These are phyloP conservation scores for Kodamaea laetipori DNA, from an alignment of 805 yeast genomes.

Conservation along the genomic window DNA sequence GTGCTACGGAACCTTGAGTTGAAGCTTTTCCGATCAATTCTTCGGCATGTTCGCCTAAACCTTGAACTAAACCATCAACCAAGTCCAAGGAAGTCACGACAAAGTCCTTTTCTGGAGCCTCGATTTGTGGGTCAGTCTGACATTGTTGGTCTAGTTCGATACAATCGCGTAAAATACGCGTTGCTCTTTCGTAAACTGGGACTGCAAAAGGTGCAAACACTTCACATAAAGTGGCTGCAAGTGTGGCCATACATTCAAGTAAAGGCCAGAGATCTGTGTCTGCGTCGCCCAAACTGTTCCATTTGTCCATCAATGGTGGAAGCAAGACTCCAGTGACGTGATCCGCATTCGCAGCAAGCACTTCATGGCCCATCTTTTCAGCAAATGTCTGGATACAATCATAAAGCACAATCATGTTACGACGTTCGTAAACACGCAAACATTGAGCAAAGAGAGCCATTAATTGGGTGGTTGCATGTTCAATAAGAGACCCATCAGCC, in stretches of 20 bases:
- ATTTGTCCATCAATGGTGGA: slow-evolving; percentile 80
- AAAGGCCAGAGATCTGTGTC: slow-evolving; percentile 90
- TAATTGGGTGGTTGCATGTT: slow-evolving; percentile 64
- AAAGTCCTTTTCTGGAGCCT: slow-evolving; percentile 87
- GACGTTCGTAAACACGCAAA: slow-evolving; percentile 75
- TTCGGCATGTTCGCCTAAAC: slow-evolving; percentile 65
- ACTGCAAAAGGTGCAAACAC: slow-evolving; percentile 86
- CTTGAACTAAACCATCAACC: slow-evolving; percentile 91
- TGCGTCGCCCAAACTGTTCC: slow-evolving; percentile 74
- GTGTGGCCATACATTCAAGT: slow-evolving; percentile 87
- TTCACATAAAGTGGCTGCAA: slow-evolving; percentile 85
- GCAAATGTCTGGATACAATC: slow-evolving; percentile 91
- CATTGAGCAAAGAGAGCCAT: slow-evolving; percentile 72
- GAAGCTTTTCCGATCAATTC: slow-evolving; percentile 50
- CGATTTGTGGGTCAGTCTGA: slow-evolving; percentile 63
- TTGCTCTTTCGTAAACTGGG: slow-evolving; percentile 79
- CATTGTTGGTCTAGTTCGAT: slow-evolving; percentile 66
- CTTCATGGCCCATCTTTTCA: slow-evolving; percentile 65
- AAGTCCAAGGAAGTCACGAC: slow-evolving; percentile 86
- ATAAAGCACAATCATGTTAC: slow-evolving; percentile 77
- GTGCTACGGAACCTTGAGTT: slow-evolving; percentile 20
- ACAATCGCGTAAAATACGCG: slow-evolving; percentile 66
- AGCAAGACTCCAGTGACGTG: slow-evolving; percentile 61
- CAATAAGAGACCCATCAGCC: slow-evolving; percentile 62
- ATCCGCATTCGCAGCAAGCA: slow-evolving; percentile 51